A percentile compares a stretch with the other conserved stretches of the same genome.
phyloP scores from a whole-genome alignment of 495 filamentous ascomycete species.

The Lasiosphaeris hirsuta region DNA sequence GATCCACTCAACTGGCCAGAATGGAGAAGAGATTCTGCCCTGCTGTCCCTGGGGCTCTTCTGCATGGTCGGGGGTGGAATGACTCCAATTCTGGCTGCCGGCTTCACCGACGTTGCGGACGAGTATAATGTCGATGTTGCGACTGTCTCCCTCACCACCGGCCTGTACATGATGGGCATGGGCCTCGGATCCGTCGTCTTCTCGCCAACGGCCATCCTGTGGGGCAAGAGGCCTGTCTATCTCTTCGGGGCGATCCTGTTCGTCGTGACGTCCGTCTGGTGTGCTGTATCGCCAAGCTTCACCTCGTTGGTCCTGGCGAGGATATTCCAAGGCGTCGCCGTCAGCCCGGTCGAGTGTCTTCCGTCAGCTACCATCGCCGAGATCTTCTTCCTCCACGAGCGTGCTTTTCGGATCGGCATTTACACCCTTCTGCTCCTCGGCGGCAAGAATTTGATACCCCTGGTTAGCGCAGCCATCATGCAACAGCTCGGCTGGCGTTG shows the following conservation, averaged over 20 bases:
- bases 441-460: slow-evolving; percentile 87
- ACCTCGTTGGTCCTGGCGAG: slow-evolving; percentile 75
- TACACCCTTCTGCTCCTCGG: slow-evolving; percentile 88
- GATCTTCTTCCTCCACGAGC: slow-evolving; percentile 94
- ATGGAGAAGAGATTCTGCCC: slow-evolving; percentile 76
- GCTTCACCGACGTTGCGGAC: slow-evolving; percentile 75
- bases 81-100: slow-evolving; percentile 86
- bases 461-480: slow-evolving; percentile 86
- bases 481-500: slow-evolving; percentile 78
- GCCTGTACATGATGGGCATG: slow-evolving; percentile 92
- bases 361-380: slow-evolving; percentile 94
- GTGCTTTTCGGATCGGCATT: slow-evolving; percentile 92
- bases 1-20: slow-evolving; percentile 92
- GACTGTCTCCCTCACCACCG: slow-evolving; percentile 82
- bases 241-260: slow-evolving; percentile 74
- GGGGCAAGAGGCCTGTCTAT: slow-evolving; percentile 89
- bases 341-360: slow-evolving; percentile 90
- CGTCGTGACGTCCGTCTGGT: slow-evolving; percentile 78
- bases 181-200: slow-evolving; percentile 80
- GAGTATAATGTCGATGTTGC: slow-evolving; percentile 67
- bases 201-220: slow-evolving; percentile 89
- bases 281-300: slow-evolving; percentile 77
- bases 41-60: slow-evolving; percentile 85
- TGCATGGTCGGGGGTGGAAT: slow-evolving; percentile 92
- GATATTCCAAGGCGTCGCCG: slow-evolving; percentile 81